A percentile compares a stretch with the other conserved stretches of the same genome.
Conservation (phyloP, 805 yeast species). For the Candida montana region DNA sequence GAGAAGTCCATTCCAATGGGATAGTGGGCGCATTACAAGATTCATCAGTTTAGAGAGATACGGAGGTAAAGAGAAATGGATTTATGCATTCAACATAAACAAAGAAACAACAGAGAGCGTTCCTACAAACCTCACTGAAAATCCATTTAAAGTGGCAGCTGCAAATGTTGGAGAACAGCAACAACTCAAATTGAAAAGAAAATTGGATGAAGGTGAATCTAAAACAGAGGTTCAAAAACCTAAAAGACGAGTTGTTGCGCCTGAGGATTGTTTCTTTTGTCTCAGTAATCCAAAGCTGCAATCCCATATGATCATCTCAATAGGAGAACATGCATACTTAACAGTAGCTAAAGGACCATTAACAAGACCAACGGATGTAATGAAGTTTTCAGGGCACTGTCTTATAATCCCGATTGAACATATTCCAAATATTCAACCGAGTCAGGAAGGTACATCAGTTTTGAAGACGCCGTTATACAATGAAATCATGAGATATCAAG, state of each 20-base stretch:
- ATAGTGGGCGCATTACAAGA: slow-evolving; percentile 43
- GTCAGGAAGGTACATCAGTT: slow-evolving; percentile 14
- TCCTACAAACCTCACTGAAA: slow-evolving; percentile 22
- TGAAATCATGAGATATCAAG: slow-evolving; percentile 46
- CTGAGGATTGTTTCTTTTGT: slow-evolving; percentile 74
- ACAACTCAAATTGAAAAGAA: slow-evolving; percentile 8
- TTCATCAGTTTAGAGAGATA: slow-evolving; percentile 61
- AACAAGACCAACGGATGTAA: slow-evolving; percentile 42
- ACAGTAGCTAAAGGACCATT: slow-evolving; percentile 87
- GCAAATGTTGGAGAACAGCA: background rate
- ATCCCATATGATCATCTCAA: slow-evolving; percentile 73
- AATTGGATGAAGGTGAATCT: slow-evolving; percentile 10
- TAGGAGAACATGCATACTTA: slow-evolving; percentile 60
- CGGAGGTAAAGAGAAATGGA: slow-evolving; percentile 59
- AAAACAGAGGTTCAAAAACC: slow-evolving; percentile 6
- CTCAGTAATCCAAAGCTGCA: slow-evolving; percentile 73
- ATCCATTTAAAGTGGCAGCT: slow-evolving; percentile 27
- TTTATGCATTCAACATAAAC: slow-evolving; percentile 60
- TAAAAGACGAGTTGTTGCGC: slow-evolving; percentile 40
- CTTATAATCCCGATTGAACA: slow-evolving; percentile 78
- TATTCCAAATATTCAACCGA: slow-evolving; percentile 38
- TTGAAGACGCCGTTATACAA: slow-evolving; percentile 29
- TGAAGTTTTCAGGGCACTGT: slow-evolving; percentile 74
- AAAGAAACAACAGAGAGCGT: slow-evolving; percentile 25
- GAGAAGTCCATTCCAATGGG: slow-evolving; percentile 55